phyloP scores from a whole-genome alignment of 176 grass and related monocot species.

The Lolium perenne region DNA sequence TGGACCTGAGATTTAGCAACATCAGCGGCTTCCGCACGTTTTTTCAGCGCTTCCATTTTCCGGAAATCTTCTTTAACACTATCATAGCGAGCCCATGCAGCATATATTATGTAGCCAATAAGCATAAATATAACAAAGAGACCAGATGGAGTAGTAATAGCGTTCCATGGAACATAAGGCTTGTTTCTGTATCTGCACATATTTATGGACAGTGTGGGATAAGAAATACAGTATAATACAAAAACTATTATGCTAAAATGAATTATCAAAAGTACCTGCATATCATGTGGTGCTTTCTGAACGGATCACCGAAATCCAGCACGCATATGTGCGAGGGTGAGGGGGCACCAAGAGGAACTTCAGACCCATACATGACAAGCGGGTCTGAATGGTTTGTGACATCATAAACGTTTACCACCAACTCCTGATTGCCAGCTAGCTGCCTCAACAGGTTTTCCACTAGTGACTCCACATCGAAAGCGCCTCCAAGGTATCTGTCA shows the following conservation, averaged over 20 bases:
- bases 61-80: constrained; percentile 94
- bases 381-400: constrained; percentile 81
- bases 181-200: constrained; percentile 81
- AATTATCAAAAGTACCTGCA: constrained; percentile 67
- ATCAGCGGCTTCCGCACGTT: constrained; percentile 90
- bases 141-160: constrained; percentile 77
- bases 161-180: constrained; percentile 64
- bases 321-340: constrained; percentile 64
- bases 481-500: constrained; percentile 86
- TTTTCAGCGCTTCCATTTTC: constrained; percentile 92
- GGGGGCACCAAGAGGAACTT: constrained; percentile 67
- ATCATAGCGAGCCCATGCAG: constrained; percentile 90
- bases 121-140: constrained; percentile 80
- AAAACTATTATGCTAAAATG: constrained; percentile 38
- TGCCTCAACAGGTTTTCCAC: constrained; percentile 93
- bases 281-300: constrained; percentile 89
- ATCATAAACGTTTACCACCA: constrained; percentile 98
- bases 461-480: constrained; percentile 97
- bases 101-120: constrained; percentile 81
- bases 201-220: constrained; percentile 30
- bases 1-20: constrained; percentile 98
- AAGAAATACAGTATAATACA: not conserved
- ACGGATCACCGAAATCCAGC: constrained; percentile 96
- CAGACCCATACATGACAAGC: constrained; percentile 91
- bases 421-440: constrained; percentile 91